phyloP scores from a whole-genome alignment of 208 protist genomes.

The Crithidia bombi region DNA sequence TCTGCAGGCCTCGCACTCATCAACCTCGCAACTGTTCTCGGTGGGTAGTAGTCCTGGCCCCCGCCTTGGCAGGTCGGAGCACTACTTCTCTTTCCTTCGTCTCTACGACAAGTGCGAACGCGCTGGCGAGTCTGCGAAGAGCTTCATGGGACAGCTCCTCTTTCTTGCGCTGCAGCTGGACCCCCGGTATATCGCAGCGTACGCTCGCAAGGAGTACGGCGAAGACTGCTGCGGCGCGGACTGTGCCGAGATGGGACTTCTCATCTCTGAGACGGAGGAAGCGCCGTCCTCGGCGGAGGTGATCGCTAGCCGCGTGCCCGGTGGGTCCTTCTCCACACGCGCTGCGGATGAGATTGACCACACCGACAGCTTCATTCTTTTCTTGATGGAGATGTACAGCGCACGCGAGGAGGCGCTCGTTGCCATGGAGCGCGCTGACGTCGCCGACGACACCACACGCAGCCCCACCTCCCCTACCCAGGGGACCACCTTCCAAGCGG shows the following conservation, averaged over 20 bases:
- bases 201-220: slow-evolving; percentile 62
- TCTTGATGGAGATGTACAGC: slow-evolving; percentile 84
- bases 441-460: slow-evolving; percentile 10
- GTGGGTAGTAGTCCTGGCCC: slow-evolving; percentile 5
- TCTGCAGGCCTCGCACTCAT: slow-evolving; percentile 9
- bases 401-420: slow-evolving; percentile 46
- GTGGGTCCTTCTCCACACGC: slow-evolving; percentile 19
- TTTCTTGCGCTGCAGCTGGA: slow-evolving; percentile 87
- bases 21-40: slow-evolving; percentile 12
- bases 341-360: slow-evolving; percentile 31
- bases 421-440: slow-evolving; percentile 19
- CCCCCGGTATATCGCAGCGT: slow-evolving; percentile 66
- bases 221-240: slow-evolving; percentile 47
- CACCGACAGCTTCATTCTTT: slow-evolving; percentile 85
- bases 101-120: slow-evolving; percentile 85
- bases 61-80: slow-evolving; percentile 51
- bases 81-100: slow-evolving; percentile 91
- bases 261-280: slow-evolving; percentile 70
- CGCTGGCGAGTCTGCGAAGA: slow-evolving; percentile 41
- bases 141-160: slow-evolving; percentile 72
- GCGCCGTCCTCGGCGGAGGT: slow-evolving; percentile 77
- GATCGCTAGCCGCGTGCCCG: slow-evolving; percentile 52
- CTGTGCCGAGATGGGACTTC: slow-evolving; percentile 61
- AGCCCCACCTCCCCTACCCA: slow-evolving; percentile 6
- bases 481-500: slow-evolving; percentile 7